These are phyloP conservation scores for Oryza glumipatula DNA, from an alignment of 176 grass and related monocot species.

Conservation along the genomic window DNA sequence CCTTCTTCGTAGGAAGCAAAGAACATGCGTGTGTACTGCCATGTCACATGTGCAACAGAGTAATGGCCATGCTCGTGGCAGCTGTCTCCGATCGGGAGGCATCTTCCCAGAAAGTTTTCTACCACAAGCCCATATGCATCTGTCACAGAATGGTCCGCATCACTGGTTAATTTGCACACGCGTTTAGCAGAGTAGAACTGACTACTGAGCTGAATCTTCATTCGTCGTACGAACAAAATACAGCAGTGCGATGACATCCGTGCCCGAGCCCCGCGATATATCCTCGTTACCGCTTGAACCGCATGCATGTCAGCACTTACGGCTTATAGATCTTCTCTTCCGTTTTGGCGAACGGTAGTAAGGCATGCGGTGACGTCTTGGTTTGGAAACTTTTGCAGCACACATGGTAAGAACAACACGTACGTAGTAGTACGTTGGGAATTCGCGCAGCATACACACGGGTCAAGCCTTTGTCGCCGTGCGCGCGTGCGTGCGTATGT, in stretches of 20 bases:
- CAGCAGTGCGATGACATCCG: too few species aligned
- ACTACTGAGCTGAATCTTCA: not conserved
- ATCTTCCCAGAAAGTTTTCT: constrained; percentile 13
- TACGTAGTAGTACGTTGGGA: not conserved
- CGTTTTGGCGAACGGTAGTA: not conserved
- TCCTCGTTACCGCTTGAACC: not conserved
- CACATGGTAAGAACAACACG: not conserved
- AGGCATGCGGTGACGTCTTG: not conserved
- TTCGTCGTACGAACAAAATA: not conserved
- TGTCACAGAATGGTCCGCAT: not conserved
- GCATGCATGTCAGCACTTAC: not conserved
- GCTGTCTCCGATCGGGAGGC: constrained; percentile 33
- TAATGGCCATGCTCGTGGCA: not conserved
- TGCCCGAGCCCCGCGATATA: too few species aligned
- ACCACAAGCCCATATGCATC: not conserved
- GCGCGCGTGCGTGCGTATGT: not conserved
- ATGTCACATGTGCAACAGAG: not conserved
- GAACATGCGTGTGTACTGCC: not conserved
- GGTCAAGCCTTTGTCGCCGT: not conserved
- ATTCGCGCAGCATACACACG: too few species aligned
- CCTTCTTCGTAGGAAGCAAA: not conserved
- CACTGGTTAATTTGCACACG: not conserved
- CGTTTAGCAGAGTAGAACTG: not conserved
- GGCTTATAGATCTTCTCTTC: not conserved
- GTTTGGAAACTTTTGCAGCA: not conserved